Evolutionary conservation across 805 yeast species (phyloP).

Genomic region (Cyberlindnera meyerae): DNA sequence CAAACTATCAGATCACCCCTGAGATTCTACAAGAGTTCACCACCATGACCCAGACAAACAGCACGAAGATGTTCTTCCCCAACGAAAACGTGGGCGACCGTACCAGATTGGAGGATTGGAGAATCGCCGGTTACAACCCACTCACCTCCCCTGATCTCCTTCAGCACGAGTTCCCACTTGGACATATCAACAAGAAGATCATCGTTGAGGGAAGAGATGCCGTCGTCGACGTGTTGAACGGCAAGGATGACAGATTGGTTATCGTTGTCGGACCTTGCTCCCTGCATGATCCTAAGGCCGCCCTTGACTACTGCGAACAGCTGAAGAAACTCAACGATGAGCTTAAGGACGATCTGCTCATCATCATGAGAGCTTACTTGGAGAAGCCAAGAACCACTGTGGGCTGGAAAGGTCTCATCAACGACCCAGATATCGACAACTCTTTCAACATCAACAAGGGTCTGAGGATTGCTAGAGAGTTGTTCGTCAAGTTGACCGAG

Average conservation of each 20-base stretch:
- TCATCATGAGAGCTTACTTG: constrained; percentile 95
- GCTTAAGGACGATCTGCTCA: constrained; percentile 68
- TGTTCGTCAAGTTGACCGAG: constrained; percentile 79
- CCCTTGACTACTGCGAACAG: constrained; percentile 77
- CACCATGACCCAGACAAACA: constrained; percentile 8
- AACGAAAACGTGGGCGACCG: constrained; percentile 85
- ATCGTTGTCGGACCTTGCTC: constrained; percentile 97
- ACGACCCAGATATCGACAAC: constrained; percentile 94
- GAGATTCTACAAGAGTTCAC: too few relatives aligned
- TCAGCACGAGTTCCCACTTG: constrained; percentile 77
- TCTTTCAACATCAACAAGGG: constrained; percentile 95
- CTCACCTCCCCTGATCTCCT: constrained; percentile 91
- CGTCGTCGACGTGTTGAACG: constrained; percentile 67
- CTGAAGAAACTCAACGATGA: constrained; percentile 55
- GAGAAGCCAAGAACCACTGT: constrained; percentile 99
- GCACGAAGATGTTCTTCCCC: constrained; percentile 63
- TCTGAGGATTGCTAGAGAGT: constrained; percentile 77
- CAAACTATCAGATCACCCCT: too few relatives aligned
- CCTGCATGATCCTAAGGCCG: constrained; percentile 90
- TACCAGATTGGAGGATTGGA: constrained; percentile 68
- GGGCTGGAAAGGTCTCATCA: constrained; percentile 98
- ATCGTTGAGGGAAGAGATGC: constrained; percentile 75
- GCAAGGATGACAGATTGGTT: constrained; percentile 80
- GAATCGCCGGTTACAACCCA: constrained; percentile 88
- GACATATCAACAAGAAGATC: constrained; percentile 51